Evolutionary conservation across 441 rosid species (phyloP).

Genomic region (Adansonia rubrostipa): DNA sequence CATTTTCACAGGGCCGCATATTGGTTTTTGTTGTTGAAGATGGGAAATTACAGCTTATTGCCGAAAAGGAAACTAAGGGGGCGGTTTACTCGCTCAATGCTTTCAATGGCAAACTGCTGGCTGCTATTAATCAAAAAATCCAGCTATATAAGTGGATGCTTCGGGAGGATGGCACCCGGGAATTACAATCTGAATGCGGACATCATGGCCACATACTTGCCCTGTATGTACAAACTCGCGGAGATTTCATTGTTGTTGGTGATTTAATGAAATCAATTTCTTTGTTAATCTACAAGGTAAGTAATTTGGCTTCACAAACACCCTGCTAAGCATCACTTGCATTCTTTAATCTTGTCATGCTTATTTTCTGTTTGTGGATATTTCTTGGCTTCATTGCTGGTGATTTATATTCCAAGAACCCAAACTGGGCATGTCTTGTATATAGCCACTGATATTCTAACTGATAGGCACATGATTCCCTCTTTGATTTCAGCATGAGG

Average conservation of each 20-base stretch:
- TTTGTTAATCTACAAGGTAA: slow-evolving; percentile 68
- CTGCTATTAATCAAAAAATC: slow-evolving; percentile 95
- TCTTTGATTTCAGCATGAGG: slow-evolving; percentile 74
- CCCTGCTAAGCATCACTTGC: neutral
- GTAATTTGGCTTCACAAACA: neutral
- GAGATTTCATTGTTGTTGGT: slow-evolving; percentile 97
- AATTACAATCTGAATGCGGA: slow-evolving; percentile 95
- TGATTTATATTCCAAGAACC: neutral
- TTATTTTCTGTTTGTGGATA: neutral
- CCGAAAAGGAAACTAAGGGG: slow-evolving; percentile 97
- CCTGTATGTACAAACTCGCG: slow-evolving; percentile 95
- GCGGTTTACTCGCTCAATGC: slow-evolving; percentile 90
- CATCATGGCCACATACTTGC: slow-evolving; percentile 99
- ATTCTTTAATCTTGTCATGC: neutral
- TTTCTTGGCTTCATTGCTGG: neutral
- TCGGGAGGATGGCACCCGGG: slow-evolving; percentile 89
- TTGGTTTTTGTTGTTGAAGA: slow-evolving; percentile 89
- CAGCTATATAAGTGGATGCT: slow-evolving; percentile 97
- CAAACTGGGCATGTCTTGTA: neutral
- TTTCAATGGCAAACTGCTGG: slow-evolving; percentile 90
- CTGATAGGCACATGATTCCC: too few relatives aligned
- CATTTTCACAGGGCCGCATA: slow-evolving; percentile 72
- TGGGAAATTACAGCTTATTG: slow-evolving; percentile 81
- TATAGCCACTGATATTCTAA: neutral
- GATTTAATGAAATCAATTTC: slow-evolving; percentile 99